Evolutionary conservation across 2,329 filamentous ascomycete species (phyloP), one percentile per base, ranked within the genome.

Genomic region (Torrubiellomyces zombiae): DNA sequence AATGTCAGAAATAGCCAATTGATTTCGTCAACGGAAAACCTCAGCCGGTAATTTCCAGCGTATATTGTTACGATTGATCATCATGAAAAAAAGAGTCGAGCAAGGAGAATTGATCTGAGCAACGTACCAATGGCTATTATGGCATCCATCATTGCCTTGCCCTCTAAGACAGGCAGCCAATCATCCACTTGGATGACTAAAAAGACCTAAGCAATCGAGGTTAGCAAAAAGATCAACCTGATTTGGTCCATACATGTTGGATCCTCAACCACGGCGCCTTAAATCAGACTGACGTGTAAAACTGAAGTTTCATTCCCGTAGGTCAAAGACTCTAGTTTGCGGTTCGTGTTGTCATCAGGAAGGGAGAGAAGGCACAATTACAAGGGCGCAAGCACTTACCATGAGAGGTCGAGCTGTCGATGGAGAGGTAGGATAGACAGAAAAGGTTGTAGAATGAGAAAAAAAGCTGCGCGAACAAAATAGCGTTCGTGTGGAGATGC

Each of bases 291-390:
- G 80, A 89, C 79, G 78, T 86, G 74, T 69, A 74, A 80, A 69
- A 63, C 39, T 36, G 53, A 70, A 53, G 75, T 86, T 85, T 85
- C 79, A 86, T 75, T 66, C 71, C 63, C 51, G 33, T 51, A 60
- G 76, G 73, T 91, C 81, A 89, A 89, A 91, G 81, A 91, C 81
- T 91, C 81, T 91, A 91, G 79, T 85, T 85, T 75, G 74, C 68
- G 76, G 77, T 82, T 75, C 67, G 63, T 59, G 61, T 57, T 82
- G 73, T 85, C 80, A 86, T 86, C 80, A 82, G 50, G 55, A 54
- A 59, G 32, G 35, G 31, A 29, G 32, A 25, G 14, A 21, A 21
- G 20, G 21, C 11, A 6, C 14, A 4, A 18, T n/a, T 29, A 21
- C 26, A 26, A 26, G 14, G 18, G 23, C 23, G 24, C 12, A 20